These are phyloP conservation scores for Magnaporthales sp. DNA, from an alignment of 2,329 filamentous ascomycete species.

Conservation along the genomic window DNA sequence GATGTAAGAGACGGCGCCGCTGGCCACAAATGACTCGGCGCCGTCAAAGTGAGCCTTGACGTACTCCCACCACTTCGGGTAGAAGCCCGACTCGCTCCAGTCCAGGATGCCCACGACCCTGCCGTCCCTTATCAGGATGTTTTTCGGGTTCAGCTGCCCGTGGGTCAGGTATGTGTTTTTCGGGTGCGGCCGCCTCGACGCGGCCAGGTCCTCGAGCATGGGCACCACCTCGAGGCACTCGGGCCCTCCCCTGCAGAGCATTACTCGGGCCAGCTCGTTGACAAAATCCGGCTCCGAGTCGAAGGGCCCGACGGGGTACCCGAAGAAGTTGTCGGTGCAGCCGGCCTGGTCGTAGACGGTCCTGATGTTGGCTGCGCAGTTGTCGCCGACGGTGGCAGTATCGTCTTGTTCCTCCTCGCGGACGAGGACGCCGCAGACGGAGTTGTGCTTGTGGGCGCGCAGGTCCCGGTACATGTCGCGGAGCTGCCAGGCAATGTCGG, in stretches of 20 bases:
- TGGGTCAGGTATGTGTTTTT: conserved; percentile 7
- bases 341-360: conserved; percentile 1
- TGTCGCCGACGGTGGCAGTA: not conserved
- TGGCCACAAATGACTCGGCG: conserved; percentile 7
- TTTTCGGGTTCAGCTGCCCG: conserved; percentile 7
- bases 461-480: not conserved
- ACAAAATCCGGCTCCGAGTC: conserved; percentile 1
- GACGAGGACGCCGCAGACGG: not conserved
- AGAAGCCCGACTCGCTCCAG: conserved; percentile 9
- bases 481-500: conserved; percentile 3
- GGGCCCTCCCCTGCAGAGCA: not conserved
- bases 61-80: conserved; percentile 10
- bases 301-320: not conserved
- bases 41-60: conserved; percentile 8
- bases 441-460: not conserved
- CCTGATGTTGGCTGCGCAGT: not conserved
- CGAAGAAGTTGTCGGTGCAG: conserved; percentile 6
- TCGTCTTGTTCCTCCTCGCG: not conserved
- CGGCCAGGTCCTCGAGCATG: conserved; percentile 5
- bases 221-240: not conserved
- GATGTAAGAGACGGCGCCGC: conserved; percentile 3
- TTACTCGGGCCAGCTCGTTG: not conserved
- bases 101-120: conserved; percentile 8
- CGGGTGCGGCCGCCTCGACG: not conserved
- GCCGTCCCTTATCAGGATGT: conserved; percentile 8